Evolutionary conservation across 495 filamentous ascomycete species (phyloP).

Genomic region (Ascobolus immersus): DNA sequence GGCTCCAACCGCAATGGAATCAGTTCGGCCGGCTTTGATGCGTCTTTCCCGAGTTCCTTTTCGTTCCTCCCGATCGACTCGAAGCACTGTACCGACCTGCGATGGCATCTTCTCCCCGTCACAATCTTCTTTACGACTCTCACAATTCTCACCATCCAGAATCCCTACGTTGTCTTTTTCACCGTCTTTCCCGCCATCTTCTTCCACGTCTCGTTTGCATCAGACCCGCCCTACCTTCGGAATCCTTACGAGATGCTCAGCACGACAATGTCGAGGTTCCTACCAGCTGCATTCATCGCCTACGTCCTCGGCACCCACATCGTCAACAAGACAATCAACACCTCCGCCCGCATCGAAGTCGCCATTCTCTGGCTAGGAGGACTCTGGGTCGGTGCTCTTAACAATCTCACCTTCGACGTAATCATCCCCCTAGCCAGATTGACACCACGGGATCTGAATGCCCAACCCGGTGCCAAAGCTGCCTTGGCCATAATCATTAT

Average conservation of each 20-base stretch:
- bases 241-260: slow-evolving; percentile 33
- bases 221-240: slow-evolving; percentile 39
- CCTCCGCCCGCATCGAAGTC: slow-evolving; percentile 27
- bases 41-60: slow-evolving; percentile 52
- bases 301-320: slow-evolving; percentile 46
- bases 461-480: slow-evolving; percentile 49
- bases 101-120: slow-evolving; percentile 51
- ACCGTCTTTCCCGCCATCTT: slow-evolving; percentile 47
- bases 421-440: slow-evolving; percentile 60
- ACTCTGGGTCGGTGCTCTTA: slow-evolving; percentile 54
- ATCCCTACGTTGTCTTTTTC: slow-evolving; percentile 43
- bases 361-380: slow-evolving; percentile 47
- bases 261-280: slow-evolving; percentile 41
- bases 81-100: slow-evolving; percentile 34
- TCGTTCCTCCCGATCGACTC: slow-evolving; percentile 25
- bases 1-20: slow-evolving; percentile 37
- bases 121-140: slow-evolving; percentile 39
- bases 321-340: slow-evolving; percentile 19
- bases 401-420: slow-evolving; percentile 56
- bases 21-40: slow-evolving; percentile 39
- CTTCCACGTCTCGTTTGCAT: slow-evolving; percentile 52
- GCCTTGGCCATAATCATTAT: slow-evolving; percentile 44
- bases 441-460: slow-evolving; percentile 45
- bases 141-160: slow-evolving; percentile 43
- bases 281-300: slow-evolving; percentile 50